Percentiles rank a stretch among this genome's conserved stretches.
Evolutionary conservation across 768 basidiomycete genomes (phyloP).

Genomic region (Leucosporidium yakuticum): DNA sequence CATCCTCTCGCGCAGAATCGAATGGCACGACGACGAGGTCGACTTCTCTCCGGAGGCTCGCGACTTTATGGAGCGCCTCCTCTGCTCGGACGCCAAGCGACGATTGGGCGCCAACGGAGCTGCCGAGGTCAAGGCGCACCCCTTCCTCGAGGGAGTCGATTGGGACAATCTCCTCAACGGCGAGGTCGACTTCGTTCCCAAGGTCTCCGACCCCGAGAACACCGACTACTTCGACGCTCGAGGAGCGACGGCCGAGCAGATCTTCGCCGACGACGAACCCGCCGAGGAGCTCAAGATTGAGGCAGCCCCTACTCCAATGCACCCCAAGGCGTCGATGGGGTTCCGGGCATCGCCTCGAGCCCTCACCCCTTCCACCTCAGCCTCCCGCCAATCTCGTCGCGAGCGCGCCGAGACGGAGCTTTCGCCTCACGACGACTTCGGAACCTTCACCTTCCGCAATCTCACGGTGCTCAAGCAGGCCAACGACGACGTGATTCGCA

Average conservation of each 20-base stretch:
- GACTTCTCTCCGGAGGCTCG: constrained; percentile 66
- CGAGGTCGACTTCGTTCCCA: constrained; percentile 67
- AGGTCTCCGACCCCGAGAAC: constrained; percentile 89
- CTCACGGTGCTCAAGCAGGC: constrained; percentile 91
- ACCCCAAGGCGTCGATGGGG: constrained; percentile 48
- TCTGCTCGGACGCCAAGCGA: constrained; percentile 69
- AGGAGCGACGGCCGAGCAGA: constrained; percentile 71
- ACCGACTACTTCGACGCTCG: constrained; percentile 99
- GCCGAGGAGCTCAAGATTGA: constrained; percentile 38
- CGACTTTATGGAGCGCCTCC: constrained; percentile 80
- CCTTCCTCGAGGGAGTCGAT: constrained; percentile 82
- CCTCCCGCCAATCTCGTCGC: constrained; percentile 5
- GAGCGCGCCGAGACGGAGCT: constrained; percentile 23
- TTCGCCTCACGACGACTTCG: constrained; percentile 65
- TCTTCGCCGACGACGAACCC: constrained; percentile 64
- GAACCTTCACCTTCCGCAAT: constrained; percentile 97
- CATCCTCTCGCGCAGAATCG: constrained; percentile 84
- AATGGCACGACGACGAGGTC: constrained; percentile 79
- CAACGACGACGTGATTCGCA: constrained; percentile 95
- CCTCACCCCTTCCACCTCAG: constrained; percentile 35
- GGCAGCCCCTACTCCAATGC: constrained; percentile 19
- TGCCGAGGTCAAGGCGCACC: constrained; percentile 85
- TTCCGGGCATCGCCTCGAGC: constrained; percentile 30
- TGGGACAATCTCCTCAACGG: constrained; percentile 75
- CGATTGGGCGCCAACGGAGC: constrained; percentile 83